Percentiles rank a stretch among this genome's conserved stretches.
Conservation (phyloP, 1,284 basidiomycete species). For the Neonothopanus nambi region DNA sequence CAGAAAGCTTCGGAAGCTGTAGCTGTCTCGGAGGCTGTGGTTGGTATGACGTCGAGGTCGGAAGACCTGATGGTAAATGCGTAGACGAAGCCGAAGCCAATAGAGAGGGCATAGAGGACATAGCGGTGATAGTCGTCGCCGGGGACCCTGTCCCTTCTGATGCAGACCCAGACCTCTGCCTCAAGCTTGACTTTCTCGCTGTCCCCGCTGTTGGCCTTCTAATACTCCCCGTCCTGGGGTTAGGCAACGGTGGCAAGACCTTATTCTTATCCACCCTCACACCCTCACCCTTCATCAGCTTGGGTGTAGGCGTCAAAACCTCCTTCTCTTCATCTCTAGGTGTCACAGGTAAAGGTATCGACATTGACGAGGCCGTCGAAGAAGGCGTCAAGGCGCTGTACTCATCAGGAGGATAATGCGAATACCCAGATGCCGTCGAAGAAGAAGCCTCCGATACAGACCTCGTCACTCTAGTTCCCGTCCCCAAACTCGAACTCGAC, state of each 20-base stretch:
- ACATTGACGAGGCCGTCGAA: slow-evolving; percentile 42
- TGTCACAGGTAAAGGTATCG: slow-evolving; percentile 46
- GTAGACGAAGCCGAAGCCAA: background rate
- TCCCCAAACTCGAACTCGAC: background rate
- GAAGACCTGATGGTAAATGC: slow-evolving; percentile 2
- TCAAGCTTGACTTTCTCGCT: background rate
- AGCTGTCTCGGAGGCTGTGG: slow-evolving; percentile 21
- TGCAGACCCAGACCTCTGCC: background rate
- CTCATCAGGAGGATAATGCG: slow-evolving; percentile 16
- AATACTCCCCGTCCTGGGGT: slow-evolving; percentile 22
- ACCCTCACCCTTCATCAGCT: background rate
- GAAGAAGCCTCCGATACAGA: slow-evolving; percentile 10
- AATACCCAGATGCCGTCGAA: background rate
- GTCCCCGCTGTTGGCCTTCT: slow-evolving; percentile 11
- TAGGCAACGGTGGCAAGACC: slow-evolving; percentile 22
- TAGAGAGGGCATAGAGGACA: background rate
- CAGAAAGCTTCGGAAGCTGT: slow-evolving; percentile 19
- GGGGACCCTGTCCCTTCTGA: too few species aligned
- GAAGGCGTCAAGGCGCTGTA: slow-evolving; percentile 29
- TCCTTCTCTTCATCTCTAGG: slow-evolving; percentile 31
- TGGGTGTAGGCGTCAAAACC: background rate
- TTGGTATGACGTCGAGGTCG: too few species aligned
- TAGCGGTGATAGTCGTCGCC: slow-evolving; percentile 1
- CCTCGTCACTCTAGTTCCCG: slow-evolving; percentile 3
- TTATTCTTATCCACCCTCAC: slow-evolving; percentile 22